Evolutionary conservation across 1,284 basidiomycete species (phyloP).

Genomic region (Naganishia sp.): DNA sequence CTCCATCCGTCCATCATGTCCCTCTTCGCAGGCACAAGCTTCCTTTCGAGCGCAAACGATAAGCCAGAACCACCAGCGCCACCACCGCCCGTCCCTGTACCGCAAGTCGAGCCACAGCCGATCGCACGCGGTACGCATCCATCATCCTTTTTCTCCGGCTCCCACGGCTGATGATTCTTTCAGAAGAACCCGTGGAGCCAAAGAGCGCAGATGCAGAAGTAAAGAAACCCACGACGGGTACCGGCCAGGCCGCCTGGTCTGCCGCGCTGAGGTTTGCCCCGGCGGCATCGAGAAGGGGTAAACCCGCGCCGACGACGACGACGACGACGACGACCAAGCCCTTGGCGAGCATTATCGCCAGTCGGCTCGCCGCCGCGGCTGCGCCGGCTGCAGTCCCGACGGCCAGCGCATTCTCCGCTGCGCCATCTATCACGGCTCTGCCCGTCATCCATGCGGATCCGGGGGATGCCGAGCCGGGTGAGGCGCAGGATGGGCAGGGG

Average conservation of each 20-base stretch:
- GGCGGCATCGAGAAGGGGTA: slow-evolving; percentile 40
- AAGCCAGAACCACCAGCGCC: not conserved
- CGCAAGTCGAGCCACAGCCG: not conserved
- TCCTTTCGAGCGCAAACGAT: slow-evolving; percentile 28
- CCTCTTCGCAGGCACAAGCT: slow-evolving; percentile 34
- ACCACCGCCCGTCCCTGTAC: not conserved
- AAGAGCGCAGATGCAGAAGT: not conserved
- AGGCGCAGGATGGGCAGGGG: slow-evolving; percentile 36
- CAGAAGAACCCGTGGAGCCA: not conserved
- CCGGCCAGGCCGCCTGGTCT: slow-evolving; percentile 36
- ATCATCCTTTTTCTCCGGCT: not conserved
- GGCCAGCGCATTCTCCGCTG: slow-evolving; percentile 20
- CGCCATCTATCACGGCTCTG: slow-evolving; percentile 15
- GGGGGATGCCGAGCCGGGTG: too few relatives aligned
- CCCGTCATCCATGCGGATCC: slow-evolving; percentile 3
- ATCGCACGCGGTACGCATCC: not conserved
- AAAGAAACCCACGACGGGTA: not conserved
- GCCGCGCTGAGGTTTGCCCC: slow-evolving; percentile 51
- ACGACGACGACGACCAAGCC: slow-evolving; percentile 30
- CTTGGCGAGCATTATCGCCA: slow-evolving; percentile 17
- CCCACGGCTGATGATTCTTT: not conserved
- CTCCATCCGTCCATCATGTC: slow-evolving; percentile 23
- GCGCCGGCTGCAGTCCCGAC: slow-evolving; percentile 1
- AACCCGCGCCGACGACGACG: slow-evolving; percentile 32
- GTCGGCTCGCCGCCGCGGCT: not conserved